These are phyloP conservation scores for Tolypocladium endophyticum DNA, from an alignment of 2,329 filamentous ascomycete genomes.

Conservation along the genomic window DNA sequence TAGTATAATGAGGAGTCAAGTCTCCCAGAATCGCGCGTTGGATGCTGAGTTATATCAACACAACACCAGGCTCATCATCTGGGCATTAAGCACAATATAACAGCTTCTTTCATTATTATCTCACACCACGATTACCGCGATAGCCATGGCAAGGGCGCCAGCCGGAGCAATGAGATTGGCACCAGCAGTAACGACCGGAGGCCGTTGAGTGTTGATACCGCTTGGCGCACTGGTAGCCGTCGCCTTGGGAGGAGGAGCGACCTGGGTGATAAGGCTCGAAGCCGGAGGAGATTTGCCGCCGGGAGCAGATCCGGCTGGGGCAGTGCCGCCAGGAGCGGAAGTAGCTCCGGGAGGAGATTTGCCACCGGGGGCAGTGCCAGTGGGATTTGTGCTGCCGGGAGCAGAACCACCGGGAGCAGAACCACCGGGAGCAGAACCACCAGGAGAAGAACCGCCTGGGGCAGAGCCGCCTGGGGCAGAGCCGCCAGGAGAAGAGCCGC, in stretches of 20 bases:
- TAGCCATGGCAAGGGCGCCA: conserved; percentile 5
- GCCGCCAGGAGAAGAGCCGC: not conserved
- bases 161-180: conserved; percentile 6
- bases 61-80: not conserved
- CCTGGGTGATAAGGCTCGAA: not conserved
- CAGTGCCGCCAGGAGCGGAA: not conserved
- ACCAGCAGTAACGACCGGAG: conserved; percentile 5
- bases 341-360: not conserved
- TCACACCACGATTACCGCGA: conserved; percentile 1
- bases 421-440: not conserved
- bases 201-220: not conserved
- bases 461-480: not conserved
- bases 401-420: not conserved
- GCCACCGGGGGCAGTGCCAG: not conserved
- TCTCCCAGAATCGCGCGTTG: not conserved
- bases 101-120: not conserved
- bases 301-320: not conserved
- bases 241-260: not conserved
- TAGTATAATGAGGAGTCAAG: not conserved
- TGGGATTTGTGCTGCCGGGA: not conserved
- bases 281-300: not conserved
- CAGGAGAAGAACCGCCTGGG: not conserved
- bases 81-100: not conserved
- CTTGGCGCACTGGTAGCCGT: not conserved
- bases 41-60: not conserved